A percentile compares a stretch with the other conserved stretches of the same genome.
These are phyloP conservation scores for Neocallimastix lanati DNA, from an alignment of 192 early-diverging fungal species.

Conservation along the genomic window DNA sequence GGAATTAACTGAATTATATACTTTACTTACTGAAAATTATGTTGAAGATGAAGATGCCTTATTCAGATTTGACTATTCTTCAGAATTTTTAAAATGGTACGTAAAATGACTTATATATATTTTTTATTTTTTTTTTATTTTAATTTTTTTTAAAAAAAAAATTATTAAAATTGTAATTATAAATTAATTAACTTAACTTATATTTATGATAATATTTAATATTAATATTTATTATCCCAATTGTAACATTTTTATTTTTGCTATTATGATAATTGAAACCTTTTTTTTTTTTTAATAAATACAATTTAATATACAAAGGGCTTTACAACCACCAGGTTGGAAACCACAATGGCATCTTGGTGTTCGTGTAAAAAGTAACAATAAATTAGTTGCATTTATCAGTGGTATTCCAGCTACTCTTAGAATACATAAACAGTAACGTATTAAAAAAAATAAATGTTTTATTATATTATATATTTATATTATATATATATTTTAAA, in stretches of 20 bases:
- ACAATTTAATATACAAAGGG: slow-evolving; percentile 21
- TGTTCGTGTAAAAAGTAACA: slow-evolving; percentile 59
- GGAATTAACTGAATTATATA: slow-evolving; percentile 69
- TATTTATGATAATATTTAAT: no score
- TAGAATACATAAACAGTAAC: slow-evolving; percentile 48
- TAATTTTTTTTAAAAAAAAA: no score
- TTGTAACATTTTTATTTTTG: neutral
- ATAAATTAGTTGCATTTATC: slow-evolving; percentile 88
- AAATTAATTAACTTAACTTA: no score
- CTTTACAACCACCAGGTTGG: slow-evolving; percentile 82
- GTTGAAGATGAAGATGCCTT: slow-evolving; percentile 91
- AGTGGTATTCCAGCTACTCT: slow-evolving; percentile 77
- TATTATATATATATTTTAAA: no score
- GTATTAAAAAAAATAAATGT: no score
- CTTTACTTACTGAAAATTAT: slow-evolving; percentile 78
- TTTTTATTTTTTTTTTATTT: no score
- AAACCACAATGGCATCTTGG: slow-evolving; percentile 78
- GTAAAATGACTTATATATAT: neutral
- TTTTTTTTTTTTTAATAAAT: no score
- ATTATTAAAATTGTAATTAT: no score
- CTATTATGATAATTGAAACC: neutral
- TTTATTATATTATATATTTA: no score
- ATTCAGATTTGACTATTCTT: slow-evolving; percentile 93
- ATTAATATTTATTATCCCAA: neutral
- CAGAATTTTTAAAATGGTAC: slow-evolving; percentile 80